Percentiles rank a stretch among this genome's conserved stretches.
These are phyloP conservation scores for Allium sativum DNA, from an alignment of 106 monocot species.

Conservation along the genomic window DNA sequence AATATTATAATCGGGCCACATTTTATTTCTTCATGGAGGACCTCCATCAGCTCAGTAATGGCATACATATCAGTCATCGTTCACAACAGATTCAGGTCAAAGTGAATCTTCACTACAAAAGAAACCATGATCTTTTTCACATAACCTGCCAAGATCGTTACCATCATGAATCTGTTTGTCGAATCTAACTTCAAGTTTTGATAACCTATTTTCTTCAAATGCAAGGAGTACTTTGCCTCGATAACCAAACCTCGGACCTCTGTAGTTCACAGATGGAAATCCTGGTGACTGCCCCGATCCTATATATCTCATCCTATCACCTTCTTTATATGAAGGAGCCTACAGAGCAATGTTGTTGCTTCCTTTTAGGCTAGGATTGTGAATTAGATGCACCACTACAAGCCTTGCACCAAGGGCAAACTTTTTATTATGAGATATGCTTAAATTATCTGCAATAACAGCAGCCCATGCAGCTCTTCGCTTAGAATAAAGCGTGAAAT, in stretches of 20 bases:
- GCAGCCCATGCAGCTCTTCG: too few relatives aligned
- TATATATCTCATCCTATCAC: constrained; percentile 59
- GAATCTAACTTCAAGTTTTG: constrained; percentile 96
- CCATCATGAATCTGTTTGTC: constrained; percentile 83
- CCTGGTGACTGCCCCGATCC: constrained; percentile 37
- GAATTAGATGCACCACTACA: too few relatives aligned
- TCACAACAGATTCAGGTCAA: constrained; percentile 35
- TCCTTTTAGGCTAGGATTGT: too few relatives aligned
- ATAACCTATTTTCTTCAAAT: constrained; percentile 77
- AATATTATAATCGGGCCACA: constrained; percentile 70
- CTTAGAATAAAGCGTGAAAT: too few relatives aligned
- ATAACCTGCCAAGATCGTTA: constrained; percentile 88
- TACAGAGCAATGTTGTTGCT: too few relatives aligned
- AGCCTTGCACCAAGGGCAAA: too few relatives aligned
- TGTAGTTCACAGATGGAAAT: constrained; percentile 25
- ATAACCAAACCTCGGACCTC: constrained; percentile 62
- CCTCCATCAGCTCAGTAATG: constrained; percentile 54
- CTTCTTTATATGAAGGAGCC: constrained; percentile 7
- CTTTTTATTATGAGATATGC: too few relatives aligned
- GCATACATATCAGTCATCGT: constrained; percentile 58
- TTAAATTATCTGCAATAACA: too few relatives aligned
- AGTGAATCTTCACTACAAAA: constrained; percentile 62
- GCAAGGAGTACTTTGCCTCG: constrained; percentile 83
- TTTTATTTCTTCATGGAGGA: constrained; percentile 43
- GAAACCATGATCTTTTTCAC: constrained; percentile 97